Evolutionary conservation across 169 alveolate genomes (phyloP), one percentile per base, ranked within the genome.

Genomic region (Amoebophrya sp.): DNA sequence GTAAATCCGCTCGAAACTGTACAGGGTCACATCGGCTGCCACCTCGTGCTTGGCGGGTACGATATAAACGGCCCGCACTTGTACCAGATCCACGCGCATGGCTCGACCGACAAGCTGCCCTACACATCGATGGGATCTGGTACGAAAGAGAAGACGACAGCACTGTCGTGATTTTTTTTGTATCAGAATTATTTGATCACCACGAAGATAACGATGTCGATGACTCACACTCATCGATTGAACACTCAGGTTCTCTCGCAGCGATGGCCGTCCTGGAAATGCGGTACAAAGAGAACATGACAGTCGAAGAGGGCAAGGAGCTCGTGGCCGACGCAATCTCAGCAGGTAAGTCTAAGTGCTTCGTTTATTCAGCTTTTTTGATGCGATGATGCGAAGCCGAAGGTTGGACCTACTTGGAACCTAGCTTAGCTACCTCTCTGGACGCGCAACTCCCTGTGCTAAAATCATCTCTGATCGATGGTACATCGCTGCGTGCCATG

Each of bases 121-220:
- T 98, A 95, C 92, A 94, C 98, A 20, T 96, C 99, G n/a, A 96
- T 98, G 97, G 99, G 99, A 39, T 97, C 99, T 78, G 99, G 99
- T 70, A 88, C 67, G 26, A 7, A 13, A 1, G 34, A n/a, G n/a
- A n/a, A n/a, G n/a, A n/a, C n/a, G n/a, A n/a, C n/a, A n/a, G n/a
- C n/a, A n/a, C n/a, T n/a, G n/a, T n/a, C n/a, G 18, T 45, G 67
- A 10, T 45, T 45, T 45, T 45, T 45, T 18, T 15, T 45, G n/a
- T 45, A 45, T 18, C 67, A 45, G 10, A 10, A 15, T 45, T 18
- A 45, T 18, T 15, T 45, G 10, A 15, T 45, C 18, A 45, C 67
- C 67, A 10, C 67, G 67, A 45, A 18, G 18, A 45, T 45, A 45
- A n/a, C n/a, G n/a, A n/a, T n/a, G n/a, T n/a, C n/a, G n/a, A n/a